These are phyloP conservation scores for Trichosporon sp. DNA, from an alignment of 1,284 basidiomycete species.

Conservation along the genomic window DNA sequence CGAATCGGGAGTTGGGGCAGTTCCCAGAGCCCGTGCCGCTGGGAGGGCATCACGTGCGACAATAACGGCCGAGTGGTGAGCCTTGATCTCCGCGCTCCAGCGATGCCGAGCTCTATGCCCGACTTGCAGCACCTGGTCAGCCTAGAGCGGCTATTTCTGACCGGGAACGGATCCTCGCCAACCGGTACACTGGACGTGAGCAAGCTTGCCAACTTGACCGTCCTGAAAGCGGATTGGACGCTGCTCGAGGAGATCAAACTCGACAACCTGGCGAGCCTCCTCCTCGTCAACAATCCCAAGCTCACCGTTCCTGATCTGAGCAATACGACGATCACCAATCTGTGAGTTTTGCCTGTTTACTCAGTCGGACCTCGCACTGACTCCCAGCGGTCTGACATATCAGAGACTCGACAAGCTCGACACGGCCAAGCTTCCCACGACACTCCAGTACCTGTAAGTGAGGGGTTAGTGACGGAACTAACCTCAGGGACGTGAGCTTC, in stretches of 20 bases:
- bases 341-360: too few species aligned
- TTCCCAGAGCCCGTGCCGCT: conserved; percentile 35
- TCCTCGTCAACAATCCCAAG: conserved; percentile 16
- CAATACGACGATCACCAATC: conserved; percentile 33
- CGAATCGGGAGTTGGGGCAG: conserved; percentile 24
- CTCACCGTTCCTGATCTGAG: conserved; percentile 2
- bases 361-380: conserved; percentile 17
- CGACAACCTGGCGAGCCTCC: conserved; percentile 27
- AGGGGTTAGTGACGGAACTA: not conserved
- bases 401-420: conserved; percentile 22
- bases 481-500: conserved; percentile 38
- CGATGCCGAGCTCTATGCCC: conserved; percentile 30
- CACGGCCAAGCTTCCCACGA: not conserved
- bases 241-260: not conserved
- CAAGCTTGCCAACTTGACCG: conserved; percentile 20
- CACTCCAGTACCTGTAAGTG: not conserved
- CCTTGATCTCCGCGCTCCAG: conserved; percentile 37
- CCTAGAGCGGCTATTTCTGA: conserved; percentile 26
- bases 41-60: conserved; percentile 44
- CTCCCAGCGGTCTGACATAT: conserved; percentile 18
- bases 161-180: conserved; percentile 39
- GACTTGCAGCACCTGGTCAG: conserved; percentile 33
- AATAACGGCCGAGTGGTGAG: conserved; percentile 28
- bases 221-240: conserved; percentile 7
- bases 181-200: conserved; percentile 24